These are phyloP conservation scores for Hypoxylon rickii DNA, from an alignment of 495 filamentous ascomycete genomes.

Conservation along the genomic window DNA sequence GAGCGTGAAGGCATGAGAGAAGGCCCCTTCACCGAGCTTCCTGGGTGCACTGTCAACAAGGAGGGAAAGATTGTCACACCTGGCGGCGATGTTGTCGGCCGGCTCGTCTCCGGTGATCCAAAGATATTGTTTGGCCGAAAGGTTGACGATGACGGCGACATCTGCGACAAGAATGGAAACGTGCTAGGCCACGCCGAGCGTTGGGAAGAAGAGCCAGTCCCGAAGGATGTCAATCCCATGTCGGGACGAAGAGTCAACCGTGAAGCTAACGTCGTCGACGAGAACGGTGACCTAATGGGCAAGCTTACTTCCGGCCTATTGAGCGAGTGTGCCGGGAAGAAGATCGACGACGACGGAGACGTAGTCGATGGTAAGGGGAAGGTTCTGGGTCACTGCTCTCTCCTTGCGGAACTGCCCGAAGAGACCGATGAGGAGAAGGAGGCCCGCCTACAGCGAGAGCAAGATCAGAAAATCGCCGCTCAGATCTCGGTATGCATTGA, in stretches of 20 bases:
- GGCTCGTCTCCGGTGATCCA: slow-evolving; percentile 72
- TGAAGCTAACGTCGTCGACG: slow-evolving; percentile 81
- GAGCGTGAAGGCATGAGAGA: slow-evolving; percentile 70
- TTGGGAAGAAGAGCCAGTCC: slow-evolving; percentile 77
- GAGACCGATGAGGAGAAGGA: slow-evolving; percentile 56
- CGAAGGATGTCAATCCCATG: slow-evolving; percentile 64
- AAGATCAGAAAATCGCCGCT: slow-evolving; percentile 74
- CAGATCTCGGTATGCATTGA: slow-evolving; percentile 76
- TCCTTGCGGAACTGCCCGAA: slow-evolving; percentile 75
- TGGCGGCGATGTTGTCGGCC: slow-evolving; percentile 70
- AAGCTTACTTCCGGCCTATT: slow-evolving; percentile 77
- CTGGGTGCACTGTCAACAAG: slow-evolving; percentile 72
- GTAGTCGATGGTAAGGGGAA: slow-evolving; percentile 83
- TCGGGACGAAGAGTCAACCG: slow-evolving; percentile 77
- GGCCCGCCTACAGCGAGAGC: slow-evolving; percentile 60
- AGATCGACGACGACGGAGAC: slow-evolving; percentile 85
- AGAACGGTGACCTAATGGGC: slow-evolving; percentile 80
- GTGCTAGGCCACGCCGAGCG: slow-evolving; percentile 78
- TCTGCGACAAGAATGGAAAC: slow-evolving; percentile 83
- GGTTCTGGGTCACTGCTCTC: slow-evolving; percentile 76
- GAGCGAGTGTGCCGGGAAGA: slow-evolving; percentile 70
- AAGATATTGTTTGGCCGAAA: slow-evolving; percentile 72
- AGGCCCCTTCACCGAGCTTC: slow-evolving; percentile 78
- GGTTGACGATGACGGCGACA: slow-evolving; percentile 84
- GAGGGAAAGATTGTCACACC: slow-evolving; percentile 71